These are phyloP conservation scores for Nakaseomyces delphensis DNA, from an alignment of 1,139 yeast genomes.

Conservation along the genomic window DNA sequence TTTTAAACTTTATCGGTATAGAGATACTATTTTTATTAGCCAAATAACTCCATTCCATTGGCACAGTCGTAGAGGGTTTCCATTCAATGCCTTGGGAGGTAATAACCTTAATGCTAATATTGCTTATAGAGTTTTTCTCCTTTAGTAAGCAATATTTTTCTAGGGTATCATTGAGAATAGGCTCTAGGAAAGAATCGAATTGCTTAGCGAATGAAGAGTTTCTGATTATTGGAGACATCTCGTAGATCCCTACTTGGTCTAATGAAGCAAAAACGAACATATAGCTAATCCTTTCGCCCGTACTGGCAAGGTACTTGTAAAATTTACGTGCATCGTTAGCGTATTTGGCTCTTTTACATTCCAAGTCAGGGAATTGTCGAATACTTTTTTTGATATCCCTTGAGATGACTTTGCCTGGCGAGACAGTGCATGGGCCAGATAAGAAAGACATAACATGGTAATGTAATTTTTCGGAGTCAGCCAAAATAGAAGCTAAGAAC, in stretches of 20 bases:
- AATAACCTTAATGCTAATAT: constrained; percentile 5
- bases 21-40: background rate
- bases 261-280: constrained; percentile 15
- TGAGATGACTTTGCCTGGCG: constrained; percentile 20
- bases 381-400: constrained; percentile 13
- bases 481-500: constrained; percentile 13
- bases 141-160: constrained; percentile 1
- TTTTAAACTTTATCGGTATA: constrained; percentile 1
- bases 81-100: constrained; percentile 5
- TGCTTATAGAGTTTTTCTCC: constrained; percentile 7
- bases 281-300: background rate
- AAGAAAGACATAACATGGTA: constrained; percentile 14
- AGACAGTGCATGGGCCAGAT: constrained; percentile 21
- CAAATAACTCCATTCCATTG: background rate
- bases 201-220: constrained; percentile 10
- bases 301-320: constrained; percentile 8
- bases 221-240: constrained; percentile 14
- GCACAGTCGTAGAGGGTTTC: background rate
- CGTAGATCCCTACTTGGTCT: constrained; percentile 21
- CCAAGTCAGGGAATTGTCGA: constrained; percentile 15
- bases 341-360: constrained; percentile 9
- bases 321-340: constrained; percentile 12
- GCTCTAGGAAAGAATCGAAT: constrained; percentile 14
- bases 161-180: constrained; percentile 5
- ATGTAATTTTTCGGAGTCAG: background rate